These are phyloP conservation scores for Pseudocercospora cruenta DNA, from an alignment of 2,329 filamentous ascomycete species.

Conservation along the genomic window DNA sequence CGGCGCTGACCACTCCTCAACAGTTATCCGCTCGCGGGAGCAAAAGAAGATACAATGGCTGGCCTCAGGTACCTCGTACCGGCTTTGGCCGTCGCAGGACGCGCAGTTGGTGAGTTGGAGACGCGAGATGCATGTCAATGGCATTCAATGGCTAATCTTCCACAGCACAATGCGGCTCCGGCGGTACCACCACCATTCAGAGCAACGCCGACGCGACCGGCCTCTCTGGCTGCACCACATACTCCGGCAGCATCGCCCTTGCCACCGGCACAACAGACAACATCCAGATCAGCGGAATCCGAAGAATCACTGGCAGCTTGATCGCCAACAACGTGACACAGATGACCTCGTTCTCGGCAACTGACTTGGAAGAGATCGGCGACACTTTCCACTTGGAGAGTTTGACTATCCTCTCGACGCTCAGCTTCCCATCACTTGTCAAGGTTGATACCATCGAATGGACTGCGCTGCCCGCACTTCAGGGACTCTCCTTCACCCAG, in stretches of 20 bases:
- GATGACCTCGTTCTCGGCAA: constrained; percentile 66
- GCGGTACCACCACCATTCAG: constrained; percentile 62
- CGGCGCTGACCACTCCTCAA: constrained; percentile 23
- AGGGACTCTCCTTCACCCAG: constrained; percentile 60
- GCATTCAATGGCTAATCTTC: constrained; percentile 24
- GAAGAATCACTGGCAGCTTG: constrained; percentile 63
- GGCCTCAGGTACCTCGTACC: constrained; percentile 61
- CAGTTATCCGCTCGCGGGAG: constrained; percentile 27
- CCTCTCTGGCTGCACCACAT: constrained; percentile 67
- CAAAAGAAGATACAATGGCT: constrained; percentile 47
- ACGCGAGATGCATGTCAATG: constrained; percentile 18
- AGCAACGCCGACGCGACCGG: constrained; percentile 62
- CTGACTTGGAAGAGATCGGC: constrained; percentile 66
- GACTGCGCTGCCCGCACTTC: constrained; percentile 69
- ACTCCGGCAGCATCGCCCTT: constrained; percentile 71
- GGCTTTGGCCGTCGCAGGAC: constrained; percentile 58
- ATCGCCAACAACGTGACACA: constrained; percentile 58
- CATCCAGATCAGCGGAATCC: constrained; percentile 66
- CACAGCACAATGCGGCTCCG: constrained; percentile 41
- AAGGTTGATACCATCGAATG: constrained; percentile 70
- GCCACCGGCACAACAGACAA: constrained; percentile 57
- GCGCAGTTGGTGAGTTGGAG: constrained; percentile 54
- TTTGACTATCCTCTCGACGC: constrained; percentile 68
- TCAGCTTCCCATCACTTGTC: constrained; percentile 69
- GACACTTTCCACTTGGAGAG: constrained; percentile 71